Base-by-base conservation (phyloP, 345 rosid genomes). In the Salix arbutifolia region DNA sequence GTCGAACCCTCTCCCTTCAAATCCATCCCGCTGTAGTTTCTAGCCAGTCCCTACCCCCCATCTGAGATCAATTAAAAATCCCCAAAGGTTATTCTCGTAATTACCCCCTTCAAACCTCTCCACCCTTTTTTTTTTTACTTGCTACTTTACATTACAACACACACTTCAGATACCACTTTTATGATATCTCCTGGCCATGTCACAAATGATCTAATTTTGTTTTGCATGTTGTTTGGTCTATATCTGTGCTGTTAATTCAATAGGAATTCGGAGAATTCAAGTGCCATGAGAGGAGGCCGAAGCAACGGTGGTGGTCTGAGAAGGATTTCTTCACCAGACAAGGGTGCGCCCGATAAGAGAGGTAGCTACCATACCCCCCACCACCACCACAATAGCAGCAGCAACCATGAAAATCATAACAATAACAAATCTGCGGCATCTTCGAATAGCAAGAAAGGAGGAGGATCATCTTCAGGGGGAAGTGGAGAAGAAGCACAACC, bases 201-300 rank as follows among this genome's bases (percentile, higher is more conserved):
- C 17, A 25, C 28, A 10, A 1, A 9, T 53, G 37, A 8, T 71
- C 13, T 71, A 26, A 31, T 28, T 44, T 16, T 25, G 6, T 37
- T 12, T n/a, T 42, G 25, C 8, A n/a, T 37, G 40, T 6, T 38
- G 38, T 33, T 74, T 35, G 23, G 60, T 62, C 26, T 37, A 5
- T 52, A n/a, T 42, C 53, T 77, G 72, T 21, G 33, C 44, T 23
- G 5, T 9, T 17, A 60, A 9, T 75, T 72, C 33, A 17, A 58
- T 28, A 91, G 96, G 83, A 87, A 89, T 79, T 87, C 90, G 40
- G 92, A 91, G 82, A 84, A 84, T 83, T 82, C 82, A 3, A 76
- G 82, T 76, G 90, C 87, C 77, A 91, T 91, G 95, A 88, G 91
- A 80, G 89, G 91, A 76, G 88, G 87, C 48, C 92, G 87, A 50